A percentile compares a stretch with the other conserved stretches of the same genome.
These are phyloP conservation scores for Phoenix roebelenii DNA, from an alignment of 176 grass and related monocot species.

Conservation along the genomic window DNA sequence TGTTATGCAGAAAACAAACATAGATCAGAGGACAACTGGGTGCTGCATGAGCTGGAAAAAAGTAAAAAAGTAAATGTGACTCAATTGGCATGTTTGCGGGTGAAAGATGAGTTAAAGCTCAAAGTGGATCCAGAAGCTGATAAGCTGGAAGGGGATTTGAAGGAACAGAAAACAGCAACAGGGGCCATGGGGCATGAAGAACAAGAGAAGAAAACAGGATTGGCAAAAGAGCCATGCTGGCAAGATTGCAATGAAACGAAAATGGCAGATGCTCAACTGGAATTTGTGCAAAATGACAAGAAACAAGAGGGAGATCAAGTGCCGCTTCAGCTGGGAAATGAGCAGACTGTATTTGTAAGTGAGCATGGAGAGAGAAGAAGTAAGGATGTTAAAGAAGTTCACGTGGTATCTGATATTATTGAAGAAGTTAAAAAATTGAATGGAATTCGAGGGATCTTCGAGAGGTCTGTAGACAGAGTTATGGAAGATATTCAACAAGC, in stretches of 20 bases:
- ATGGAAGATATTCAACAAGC: slow-evolving; percentile 2
- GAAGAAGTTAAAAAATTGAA: slow-evolving; percentile 7
- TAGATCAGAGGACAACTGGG: slow-evolving; percentile 14
- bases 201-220: slow-evolving; percentile 25
- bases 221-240: slow-evolving; percentile 6
- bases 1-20: slow-evolving; percentile 18
- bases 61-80: slow-evolving; percentile 16
- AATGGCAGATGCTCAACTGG: slow-evolving; percentile 16
- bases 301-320: slow-evolving; percentile 10
- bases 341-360: slow-evolving; percentile 3
- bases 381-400: not conserved
- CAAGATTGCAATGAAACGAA: slow-evolving; percentile 16
- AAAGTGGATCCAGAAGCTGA: slow-evolving; percentile 13
- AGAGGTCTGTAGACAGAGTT: slow-evolving; percentile 6
- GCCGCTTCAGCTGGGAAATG: slow-evolving; percentile 19
- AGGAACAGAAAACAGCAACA: slow-evolving; percentile 27
- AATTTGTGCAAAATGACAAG: slow-evolving; percentile 21
- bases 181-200: slow-evolving; percentile 17
- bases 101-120: slow-evolving; percentile 1
- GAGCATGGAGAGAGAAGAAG: slow-evolving; percentile 4
- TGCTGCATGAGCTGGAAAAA: slow-evolving; percentile 21
- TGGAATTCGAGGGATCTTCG: slow-evolving; percentile 9
- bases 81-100: slow-evolving; percentile 3
- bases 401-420: too few species aligned
- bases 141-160: slow-evolving; percentile 10